phyloP scores from a whole-genome alignment of 352 stramenopile species.

The Blastocystis sp. region DNA sequence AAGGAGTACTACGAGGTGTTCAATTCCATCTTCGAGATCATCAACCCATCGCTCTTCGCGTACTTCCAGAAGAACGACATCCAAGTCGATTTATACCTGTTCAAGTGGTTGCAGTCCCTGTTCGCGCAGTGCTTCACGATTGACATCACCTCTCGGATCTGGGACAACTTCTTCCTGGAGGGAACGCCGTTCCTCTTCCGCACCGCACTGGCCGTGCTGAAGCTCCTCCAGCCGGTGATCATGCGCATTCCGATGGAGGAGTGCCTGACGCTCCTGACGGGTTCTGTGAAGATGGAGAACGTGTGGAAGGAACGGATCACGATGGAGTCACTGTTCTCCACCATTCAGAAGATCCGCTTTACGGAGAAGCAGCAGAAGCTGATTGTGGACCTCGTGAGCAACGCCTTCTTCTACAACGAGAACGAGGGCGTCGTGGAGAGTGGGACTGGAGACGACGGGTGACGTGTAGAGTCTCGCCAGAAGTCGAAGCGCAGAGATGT shows the following conservation, averaged over 20 bases:
- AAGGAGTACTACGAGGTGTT: conserved; percentile 58
- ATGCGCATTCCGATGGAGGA: conserved; percentile 41
- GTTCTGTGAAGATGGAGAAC: conserved; percentile 2
- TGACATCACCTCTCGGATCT: conserved; percentile 25
- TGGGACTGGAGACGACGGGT: neutral
- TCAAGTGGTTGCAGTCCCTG: conserved; percentile 57
- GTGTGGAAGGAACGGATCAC: conserved; percentile 45
- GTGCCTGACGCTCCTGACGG: conserved; percentile 15
- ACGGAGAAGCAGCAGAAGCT: conserved; percentile 24
- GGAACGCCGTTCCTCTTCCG: conserved; percentile 53
- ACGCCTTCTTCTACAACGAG: conserved; percentile 53
- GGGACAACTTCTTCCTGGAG: conserved; percentile 65
- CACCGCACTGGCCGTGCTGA: conserved; percentile 35
- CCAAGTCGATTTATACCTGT: conserved; percentile 19
- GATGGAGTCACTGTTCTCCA: conserved; percentile 9
- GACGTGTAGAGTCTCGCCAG: conserved; percentile 1
- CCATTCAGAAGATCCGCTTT: conserved; percentile 32
- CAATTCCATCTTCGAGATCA: conserved; percentile 29
- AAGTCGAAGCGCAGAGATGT: neutral
- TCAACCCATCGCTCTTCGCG: conserved; percentile 34
- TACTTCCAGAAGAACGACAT: conserved; percentile 51
- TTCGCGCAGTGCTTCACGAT: conserved; percentile 62
- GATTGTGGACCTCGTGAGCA: conserved; percentile 16
- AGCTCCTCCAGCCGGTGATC: conserved; percentile 32
- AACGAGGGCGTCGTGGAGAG: neutral